Conservation (phyloP, 805 yeast species). For the Yamadazyma laniorum region DNA sequence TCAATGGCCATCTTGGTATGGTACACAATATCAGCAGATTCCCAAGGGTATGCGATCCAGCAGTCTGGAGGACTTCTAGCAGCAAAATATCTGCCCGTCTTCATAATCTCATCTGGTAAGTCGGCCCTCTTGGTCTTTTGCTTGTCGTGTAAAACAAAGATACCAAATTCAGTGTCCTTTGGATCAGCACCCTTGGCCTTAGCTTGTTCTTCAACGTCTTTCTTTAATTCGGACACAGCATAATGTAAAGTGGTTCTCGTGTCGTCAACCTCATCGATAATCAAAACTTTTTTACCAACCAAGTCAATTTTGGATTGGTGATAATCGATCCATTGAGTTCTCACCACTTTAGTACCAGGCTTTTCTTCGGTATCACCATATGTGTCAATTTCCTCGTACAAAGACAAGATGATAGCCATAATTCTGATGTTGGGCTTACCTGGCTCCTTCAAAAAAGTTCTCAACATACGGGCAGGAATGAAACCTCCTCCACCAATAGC, state of each 20-base stretch:
- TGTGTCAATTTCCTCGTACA: conserved; percentile 79
- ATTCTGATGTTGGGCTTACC: conserved; percentile 88
- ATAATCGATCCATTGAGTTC: conserved; percentile 85
- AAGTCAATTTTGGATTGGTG: conserved; percentile 58
- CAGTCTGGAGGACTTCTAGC: conserved; percentile 74
- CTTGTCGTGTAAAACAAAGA: conserved; percentile 79
- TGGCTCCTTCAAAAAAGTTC: conserved; percentile 86
- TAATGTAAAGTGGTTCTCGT: conserved; percentile 82
- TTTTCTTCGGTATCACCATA: conserved; percentile 54
- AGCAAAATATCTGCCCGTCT: conserved; percentile 63
- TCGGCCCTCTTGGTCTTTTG: conserved; percentile 69
- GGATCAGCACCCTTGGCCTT: conserved; percentile 48
- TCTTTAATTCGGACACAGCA: conserved; percentile 70
- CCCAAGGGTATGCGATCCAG: conserved; percentile 92
- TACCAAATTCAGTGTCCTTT: conserved; percentile 59
- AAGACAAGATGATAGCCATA: conserved; percentile 90
- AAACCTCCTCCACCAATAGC: conserved; percentile 99
- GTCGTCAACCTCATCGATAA: conserved; percentile 84
- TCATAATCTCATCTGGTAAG: conserved; percentile 61
- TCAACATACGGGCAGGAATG: conserved; percentile 93
- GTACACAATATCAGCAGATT: conserved; percentile 67
- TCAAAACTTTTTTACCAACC: conserved; percentile 67
- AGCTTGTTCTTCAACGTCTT: conserved; percentile 66
- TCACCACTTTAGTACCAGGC: conserved; percentile 61
- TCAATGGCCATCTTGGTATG: conserved; percentile 70